phyloP scores from a whole-genome alignment of 1,139 yeast species.

The Tardiomyces digboiensis region DNA sequence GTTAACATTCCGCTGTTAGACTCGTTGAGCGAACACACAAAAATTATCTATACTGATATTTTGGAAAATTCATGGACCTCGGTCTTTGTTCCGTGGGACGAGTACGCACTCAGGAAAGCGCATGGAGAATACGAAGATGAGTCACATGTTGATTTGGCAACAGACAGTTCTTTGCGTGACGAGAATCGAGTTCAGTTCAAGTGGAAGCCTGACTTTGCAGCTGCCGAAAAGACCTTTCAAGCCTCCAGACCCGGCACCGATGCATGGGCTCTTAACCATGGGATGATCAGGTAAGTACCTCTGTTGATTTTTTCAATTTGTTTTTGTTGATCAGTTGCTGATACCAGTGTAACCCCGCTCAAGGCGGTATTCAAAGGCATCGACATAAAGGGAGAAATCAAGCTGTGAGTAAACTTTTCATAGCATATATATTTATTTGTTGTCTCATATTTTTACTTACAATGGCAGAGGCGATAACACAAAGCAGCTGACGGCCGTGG shows the following conservation, averaged over 20 bases:
- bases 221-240: conserved; percentile 53
- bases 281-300: conserved; percentile 26
- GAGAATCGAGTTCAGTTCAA: conserved; percentile 33
- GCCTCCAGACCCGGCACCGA: conserved; percentile 40
- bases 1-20: conserved; percentile 70
- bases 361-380: conserved; percentile 61
- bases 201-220: conserved; percentile 80
- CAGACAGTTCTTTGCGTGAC: neutral
- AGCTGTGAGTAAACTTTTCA: conserved; percentile 18
- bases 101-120: neutral
- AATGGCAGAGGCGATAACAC: neutral
- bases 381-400: conserved; percentile 50
- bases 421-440: neutral
- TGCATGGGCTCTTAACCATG: conserved; percentile 36
- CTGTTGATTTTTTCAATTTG: conserved; percentile 1
- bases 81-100: conserved; percentile 31
- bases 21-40: conserved; percentile 42
- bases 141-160: neutral
- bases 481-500: neutral
- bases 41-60: conserved; percentile 64
- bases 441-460: neutral
- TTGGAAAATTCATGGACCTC: conserved; percentile 73
- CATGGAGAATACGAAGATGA: conserved; percentile 1
- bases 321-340: conserved; percentile 3
- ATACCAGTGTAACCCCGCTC: conserved; percentile 68